Base-by-base conservation (phyloP, 129 eudicot genomes). In the Ambrosia trifida region DNA sequence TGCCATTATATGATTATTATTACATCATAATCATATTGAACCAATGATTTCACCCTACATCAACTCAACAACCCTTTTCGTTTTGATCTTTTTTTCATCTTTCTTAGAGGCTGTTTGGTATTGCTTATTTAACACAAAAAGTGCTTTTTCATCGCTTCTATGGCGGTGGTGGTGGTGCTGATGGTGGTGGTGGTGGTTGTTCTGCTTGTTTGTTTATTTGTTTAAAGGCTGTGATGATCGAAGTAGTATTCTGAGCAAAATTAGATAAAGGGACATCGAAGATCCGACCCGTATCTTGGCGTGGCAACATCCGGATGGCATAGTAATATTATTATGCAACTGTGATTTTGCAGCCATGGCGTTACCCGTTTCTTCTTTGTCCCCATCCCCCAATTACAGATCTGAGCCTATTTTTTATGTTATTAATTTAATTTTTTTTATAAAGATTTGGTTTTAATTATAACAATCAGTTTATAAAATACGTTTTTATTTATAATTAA, bases 1-100 rank as follows among this genome's bases (percentile, higher is more conserved):
- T 76, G 78, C 83, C 72, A 41, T 1, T 2, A 1, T 1, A 3
- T 41, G 28, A 73, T 24, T 19, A 0, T 6, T 38, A 7, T 40
- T 40, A 40, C 44, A 40, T 40, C n/a, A n/a, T n/a, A n/a, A n/a
- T 73, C 28, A 63, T 62, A 33, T 72, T 46, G 69, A 60, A 35
- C 64, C 72, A 3, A 1, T 74, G 78, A 51, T 36, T 53, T 75
- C 59, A 7, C 0, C 24, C 79, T 41, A 38, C 2, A 40, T 40
- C 44, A 40, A 40, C 44, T 10, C 67, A 78, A 78, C 82, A 53
- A 62, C 82, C 68, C 82, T 78, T 78, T 16, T 30, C 28, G 28
- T 24, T 24, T 1, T 24, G 28, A 1, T 24, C 28, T 24, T 0
- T 24, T 24, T 24, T 24, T 24, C 28, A 24, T 0, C 28, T 24